Evolutionary conservation across 2,329 filamentous ascomycete genomes (phyloP), one percentile per base, ranked within the genome.

Genomic region (Drechslerella coelobrocha): DNA sequence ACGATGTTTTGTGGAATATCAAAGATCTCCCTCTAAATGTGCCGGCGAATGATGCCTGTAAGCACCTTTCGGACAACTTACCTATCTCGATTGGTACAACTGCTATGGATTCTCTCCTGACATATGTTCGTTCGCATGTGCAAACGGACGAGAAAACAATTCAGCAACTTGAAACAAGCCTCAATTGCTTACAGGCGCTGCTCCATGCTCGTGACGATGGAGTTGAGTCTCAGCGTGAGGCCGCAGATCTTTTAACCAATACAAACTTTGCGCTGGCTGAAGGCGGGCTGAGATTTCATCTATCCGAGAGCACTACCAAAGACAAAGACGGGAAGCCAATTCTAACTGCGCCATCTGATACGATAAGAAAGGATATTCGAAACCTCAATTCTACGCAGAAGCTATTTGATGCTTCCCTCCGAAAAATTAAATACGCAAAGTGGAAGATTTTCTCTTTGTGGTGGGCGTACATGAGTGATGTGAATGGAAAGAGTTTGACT

Each of bases 401-500:
- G 12, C 27, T 41, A 4, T 34, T 65, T 2, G 74, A 76, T 48
- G 19, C 50, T 4, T 41, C 37, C 1, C n/a, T 61, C 23, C 73
- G 75, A 6, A 48, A 68, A 9, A 47, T 74, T 2, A 47, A 59
- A n/a, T 74, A 77, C 29, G 56, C 74, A 14, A 77, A 76, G 27
- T 82, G 80, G 80, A 76, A 80, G 9, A 73, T 81, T 73, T 82
- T 82, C 61, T 75, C 79, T 0, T n/a, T 73, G 1, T 82, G 80
- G 80, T 82, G 80, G 80, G 74, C 53, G 6, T 60, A 63, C 10
- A 51, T 7, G 9, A 23, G 39, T n/a, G 43, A 27, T 27, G 54
- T 60, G 1, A n/a, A n/a, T n/a, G n/a, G n/a, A n/a, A n/a, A n/a
- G n/a, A n/a, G n/a, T n/a, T n/a, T n/a, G n/a, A n/a, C n/a, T n/a